phyloP scores from a whole-genome alignment of 163 green algal species.

The Picocystis sp. region DNA sequence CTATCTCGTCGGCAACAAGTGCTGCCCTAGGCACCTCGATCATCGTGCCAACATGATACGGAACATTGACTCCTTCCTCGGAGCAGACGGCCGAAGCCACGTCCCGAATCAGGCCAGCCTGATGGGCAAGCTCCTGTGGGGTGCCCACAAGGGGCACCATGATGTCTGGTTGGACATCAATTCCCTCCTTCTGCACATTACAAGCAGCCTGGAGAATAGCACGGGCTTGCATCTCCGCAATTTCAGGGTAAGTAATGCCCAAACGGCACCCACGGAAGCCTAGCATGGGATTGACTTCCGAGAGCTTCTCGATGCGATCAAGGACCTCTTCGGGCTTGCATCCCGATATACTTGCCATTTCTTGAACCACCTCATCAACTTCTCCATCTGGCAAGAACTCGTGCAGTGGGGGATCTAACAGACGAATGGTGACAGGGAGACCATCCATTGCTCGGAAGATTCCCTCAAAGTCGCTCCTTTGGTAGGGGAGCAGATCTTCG shows the following conservation, averaged over 20 bases:
- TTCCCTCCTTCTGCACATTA: conserved; percentile 25
- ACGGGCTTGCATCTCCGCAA: conserved; percentile 64
- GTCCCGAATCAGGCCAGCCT: conserved; percentile 16
- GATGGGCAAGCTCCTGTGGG: conserved; percentile 34
- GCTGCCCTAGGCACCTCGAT: conserved; percentile 58
- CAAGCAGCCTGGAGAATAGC: conserved; percentile 69
- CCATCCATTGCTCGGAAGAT: conserved; percentile 65
- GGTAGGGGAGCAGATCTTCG: conserved; percentile 9
- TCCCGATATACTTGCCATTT: conserved; percentile 27
- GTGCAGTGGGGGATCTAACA: conserved; percentile 80
- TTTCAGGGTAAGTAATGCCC: conserved; percentile 69
- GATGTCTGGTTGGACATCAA: conserved; percentile 48
- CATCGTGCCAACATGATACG: conserved; percentile 53
- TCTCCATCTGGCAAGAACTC: conserved; percentile 51
- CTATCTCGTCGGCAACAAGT: conserved; percentile 39
- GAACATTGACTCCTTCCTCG: conserved; percentile 14
- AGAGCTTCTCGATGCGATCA: conserved; percentile 34
- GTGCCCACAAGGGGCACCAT: conserved; percentile 76
- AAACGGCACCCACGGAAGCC: conserved; percentile 71
- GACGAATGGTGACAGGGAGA: conserved; percentile 65
- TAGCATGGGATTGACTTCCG: conserved; percentile 78
- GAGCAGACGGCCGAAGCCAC: conserved; percentile 15
- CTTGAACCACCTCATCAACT: conserved; percentile 33
- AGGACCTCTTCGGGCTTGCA: conserved; percentile 24
- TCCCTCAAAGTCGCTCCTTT: conserved; percentile 49